Base-by-base conservation (phyloP, 2,329 filamentous ascomycete genomes). In the Venturia oleaginea region DNA sequence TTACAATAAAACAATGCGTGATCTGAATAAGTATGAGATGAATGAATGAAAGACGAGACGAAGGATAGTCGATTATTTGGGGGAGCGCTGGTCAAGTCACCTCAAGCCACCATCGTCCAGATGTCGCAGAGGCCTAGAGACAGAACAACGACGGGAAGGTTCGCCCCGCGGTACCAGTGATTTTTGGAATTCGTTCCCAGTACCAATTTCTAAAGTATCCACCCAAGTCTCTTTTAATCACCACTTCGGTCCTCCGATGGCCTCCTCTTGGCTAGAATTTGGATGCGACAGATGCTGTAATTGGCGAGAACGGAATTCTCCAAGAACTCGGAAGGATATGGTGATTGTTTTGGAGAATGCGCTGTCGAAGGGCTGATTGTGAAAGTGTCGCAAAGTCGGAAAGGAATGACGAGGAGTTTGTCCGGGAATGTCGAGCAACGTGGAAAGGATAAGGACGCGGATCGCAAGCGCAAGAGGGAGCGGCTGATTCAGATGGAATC, bases 21-120 rank as follows among this genome's bases (percentile, higher is more conserved):
- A 10, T 4, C 51, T 57, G 15, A n/a, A 17, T 34, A n/a, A 15
- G 51, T 32, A 57, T 57, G 27, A 37, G 51, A 34, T n/a, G 51
- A 57, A 34, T n/a, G 51, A 57, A 57, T 32, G 51, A 57, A 34
- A 57, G 51, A 57, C 51, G 51, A 57, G 51, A 57, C 51, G 27
- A 34, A 32, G 27, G 51, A 57, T 57, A 34, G 51, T 34, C 30
- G 30, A 15, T 34, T 57, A n/a, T 34, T 19, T 27, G 34, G n/a
- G 30, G 51, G 27, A 57, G 24, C 51, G 51, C 51, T 34, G 51
- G 27, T 57, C 51, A 57, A 57, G 51, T 57, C 30, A 34, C 51
- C 51, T 57, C 51, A 57, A 34, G 51, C 51, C 51, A 57, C 30
- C 51, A 57, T 57, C 51, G 51, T 57, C 51, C 48, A 30, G 15